Base-by-base conservation (phyloP, 306 rosid species). In the Castanea sativa region DNA sequence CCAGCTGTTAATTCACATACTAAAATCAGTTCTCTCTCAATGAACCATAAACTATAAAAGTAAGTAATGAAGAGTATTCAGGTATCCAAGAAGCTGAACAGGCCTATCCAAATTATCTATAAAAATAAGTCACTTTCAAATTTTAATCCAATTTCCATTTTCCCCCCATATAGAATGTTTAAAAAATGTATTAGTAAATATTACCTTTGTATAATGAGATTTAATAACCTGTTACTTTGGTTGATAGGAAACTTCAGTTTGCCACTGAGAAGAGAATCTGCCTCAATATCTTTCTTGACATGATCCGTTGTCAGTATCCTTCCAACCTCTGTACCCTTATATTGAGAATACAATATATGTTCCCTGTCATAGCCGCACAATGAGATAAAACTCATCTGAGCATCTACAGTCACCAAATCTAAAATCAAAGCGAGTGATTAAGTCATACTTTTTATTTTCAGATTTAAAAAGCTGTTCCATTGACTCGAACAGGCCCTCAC, bases 371-470 rank as follows among this genome's bases (percentile, higher is more conserved):
- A 52, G 18, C 12, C 29, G 56, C 51, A 43, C 29, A 61, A 78
- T 55, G 5, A 49, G 32, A 38, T 2, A 10, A 67, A 21, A 33
- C 32, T 52, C 61, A 45, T 53, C 25, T 21, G 51, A 69, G 49
- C 57, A 2, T 12, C 30, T 32, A 13, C n/a, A 23, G 57, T 71
- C 14, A 15, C 9, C 67, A 21, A n/a, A 18, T 29, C 38, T 53
- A 77, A 32, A 56, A 73, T 60, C n/a, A 64, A 79, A 27, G 64
- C 7, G 73, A 38, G 60, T 35, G 56, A 69, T 5, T 58, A 51
- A 78, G 18, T 69, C 64, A 63, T 71, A 79, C 88, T 81, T 85
- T 76, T 82, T 82, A 52, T 85, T 25, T 12, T 82, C 20, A 0
- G 72, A 2, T 1, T 68, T 75, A 52, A 82, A 21, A 11, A 85